These are phyloP conservation scores for Xylaria telfairii DNA, from an alignment of 495 filamentous ascomycete species.

Conservation along the genomic window DNA sequence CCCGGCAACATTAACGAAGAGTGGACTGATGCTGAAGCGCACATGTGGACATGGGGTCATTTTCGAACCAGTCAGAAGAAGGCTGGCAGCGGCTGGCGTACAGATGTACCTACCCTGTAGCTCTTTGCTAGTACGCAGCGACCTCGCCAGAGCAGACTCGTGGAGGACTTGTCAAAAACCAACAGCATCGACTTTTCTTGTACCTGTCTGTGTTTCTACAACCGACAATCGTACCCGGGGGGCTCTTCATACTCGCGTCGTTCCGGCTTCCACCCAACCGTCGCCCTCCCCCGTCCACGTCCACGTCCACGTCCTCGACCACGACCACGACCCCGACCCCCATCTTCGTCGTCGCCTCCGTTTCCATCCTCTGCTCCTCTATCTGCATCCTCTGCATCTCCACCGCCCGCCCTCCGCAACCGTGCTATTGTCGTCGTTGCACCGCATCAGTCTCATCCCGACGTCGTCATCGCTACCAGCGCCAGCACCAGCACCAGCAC, in stretches of 20 bases:
- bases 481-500: not conserved
- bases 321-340: not conserved
- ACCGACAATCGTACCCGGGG: conserved; percentile 23
- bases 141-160: conserved; percentile 17
- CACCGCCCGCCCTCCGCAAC: conserved; percentile 1
- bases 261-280: conserved; percentile 26
- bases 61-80: conserved; percentile 21
- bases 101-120: conserved; percentile 16
- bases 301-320: not conserved
- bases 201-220: conserved; percentile 25
- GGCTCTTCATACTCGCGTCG: conserved; percentile 20
- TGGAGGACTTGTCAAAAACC: conserved; percentile 19
- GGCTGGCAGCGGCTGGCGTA: conserved; percentile 18
- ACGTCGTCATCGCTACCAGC: not conserved
- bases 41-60: conserved; percentile 16
- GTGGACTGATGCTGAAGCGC: conserved; percentile 12
- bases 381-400: conserved; percentile 6
- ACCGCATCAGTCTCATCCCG: not conserved
- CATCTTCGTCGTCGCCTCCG: conserved; percentile 21
- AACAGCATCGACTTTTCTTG: conserved; percentile 23
- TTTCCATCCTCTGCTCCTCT: not conserved
- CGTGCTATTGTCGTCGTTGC: conserved; percentile 2
- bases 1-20: conserved; percentile 11
- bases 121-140: conserved; percentile 4
- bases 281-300: conserved; percentile 28